Evolutionary conservation across 2,329 filamentous ascomycete species (phyloP).

Genomic region (Venturia carpophila): DNA sequence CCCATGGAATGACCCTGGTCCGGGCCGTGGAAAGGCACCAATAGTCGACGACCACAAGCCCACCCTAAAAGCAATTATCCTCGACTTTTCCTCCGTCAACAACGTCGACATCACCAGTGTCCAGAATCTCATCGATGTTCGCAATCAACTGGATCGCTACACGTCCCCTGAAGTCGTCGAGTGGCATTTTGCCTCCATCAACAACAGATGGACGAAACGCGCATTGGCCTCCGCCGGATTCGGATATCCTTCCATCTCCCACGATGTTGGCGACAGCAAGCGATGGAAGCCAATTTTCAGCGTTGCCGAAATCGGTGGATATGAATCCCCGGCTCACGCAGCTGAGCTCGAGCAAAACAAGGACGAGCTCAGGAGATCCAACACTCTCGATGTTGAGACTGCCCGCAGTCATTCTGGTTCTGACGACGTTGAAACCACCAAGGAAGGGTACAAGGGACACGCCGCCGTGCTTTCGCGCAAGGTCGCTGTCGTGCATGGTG

Average conservation of each 20-base stretch:
- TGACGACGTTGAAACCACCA: conserved; percentile 22
- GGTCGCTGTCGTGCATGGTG: conserved; percentile 67
- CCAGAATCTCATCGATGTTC: conserved; percentile 86
- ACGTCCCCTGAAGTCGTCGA: conserved; percentile 73
- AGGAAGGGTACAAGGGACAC: conserved; percentile 22
- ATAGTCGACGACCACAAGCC: conserved; percentile 49
- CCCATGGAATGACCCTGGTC: conserved; percentile 91
- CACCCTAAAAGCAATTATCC: conserved; percentile 76
- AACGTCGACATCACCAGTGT: conserved; percentile 89
- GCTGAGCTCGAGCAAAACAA: conserved; percentile 44
- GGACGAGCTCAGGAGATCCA: conserved; percentile 13
- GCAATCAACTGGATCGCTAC: conserved; percentile 86
- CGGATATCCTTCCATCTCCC: conserved; percentile 61
- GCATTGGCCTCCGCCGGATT: conserved; percentile 83
- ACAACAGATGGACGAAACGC: conserved; percentile 90
- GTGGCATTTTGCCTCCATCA: conserved; percentile 93
- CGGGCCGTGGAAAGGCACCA: conserved; percentile 49
- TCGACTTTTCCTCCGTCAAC: conserved; percentile 91
- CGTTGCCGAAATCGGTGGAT: conserved; percentile 76
- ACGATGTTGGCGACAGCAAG: conserved; percentile 45
- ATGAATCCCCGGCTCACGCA: conserved; percentile 57
- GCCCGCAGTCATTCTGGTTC: conserved; percentile 40
- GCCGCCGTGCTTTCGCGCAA: conserved; percentile 27
- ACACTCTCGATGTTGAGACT: conserved; percentile 10
- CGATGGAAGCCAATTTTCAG: conserved; percentile 95